Percentiles rank a stretch among this genome's conserved stretches.
These are phyloP conservation scores for Pogostemon cablin DNA, from an alignment of 257 asterid genomes.

Conservation along the genomic window DNA sequence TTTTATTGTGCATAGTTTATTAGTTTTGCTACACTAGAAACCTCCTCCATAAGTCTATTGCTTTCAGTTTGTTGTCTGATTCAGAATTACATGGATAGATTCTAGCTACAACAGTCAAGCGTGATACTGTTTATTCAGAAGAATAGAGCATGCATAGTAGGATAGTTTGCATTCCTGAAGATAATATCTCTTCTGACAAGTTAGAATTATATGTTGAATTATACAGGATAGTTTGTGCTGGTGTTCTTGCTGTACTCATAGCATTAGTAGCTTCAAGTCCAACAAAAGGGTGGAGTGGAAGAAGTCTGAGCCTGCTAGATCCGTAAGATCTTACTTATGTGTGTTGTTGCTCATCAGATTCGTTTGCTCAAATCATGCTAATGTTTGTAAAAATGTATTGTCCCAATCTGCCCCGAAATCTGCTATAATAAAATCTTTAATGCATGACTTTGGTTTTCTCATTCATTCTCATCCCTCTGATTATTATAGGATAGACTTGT, in stretches of 20 bases:
- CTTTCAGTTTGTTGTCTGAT: not conserved
- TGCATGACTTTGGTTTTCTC: not conserved
- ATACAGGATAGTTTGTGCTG: constrained; percentile 77
- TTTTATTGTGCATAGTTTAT: not conserved
- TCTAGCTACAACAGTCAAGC: not conserved
- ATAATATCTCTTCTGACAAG: not conserved
- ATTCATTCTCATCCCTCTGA: not conserved
- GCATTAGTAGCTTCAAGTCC: constrained; percentile 99
- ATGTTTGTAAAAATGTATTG: constrained; percentile 9
- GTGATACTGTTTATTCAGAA: not conserved
- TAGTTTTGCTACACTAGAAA: not conserved
- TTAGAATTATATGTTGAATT: constrained; percentile 6
- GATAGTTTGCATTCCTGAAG: not conserved
- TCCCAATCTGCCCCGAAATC: not conserved
- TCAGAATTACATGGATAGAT: not conserved
- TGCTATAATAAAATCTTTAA: not conserved
- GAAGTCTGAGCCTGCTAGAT: constrained; percentile 97
- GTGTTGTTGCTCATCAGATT: not conserved
- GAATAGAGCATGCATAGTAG: not conserved
- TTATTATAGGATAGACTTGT: not conserved
- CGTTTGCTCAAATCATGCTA: constrained; percentile 21
- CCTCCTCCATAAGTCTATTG: not conserved
- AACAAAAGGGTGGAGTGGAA: constrained; percentile 99
- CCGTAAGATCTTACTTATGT: constrained; percentile 61
- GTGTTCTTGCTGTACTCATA: constrained; percentile 71